Evolutionary conservation across 768 basidiomycete genomes (phyloP), one percentile per base, ranked within the genome.

Genomic region (Russula brevipes): DNA sequence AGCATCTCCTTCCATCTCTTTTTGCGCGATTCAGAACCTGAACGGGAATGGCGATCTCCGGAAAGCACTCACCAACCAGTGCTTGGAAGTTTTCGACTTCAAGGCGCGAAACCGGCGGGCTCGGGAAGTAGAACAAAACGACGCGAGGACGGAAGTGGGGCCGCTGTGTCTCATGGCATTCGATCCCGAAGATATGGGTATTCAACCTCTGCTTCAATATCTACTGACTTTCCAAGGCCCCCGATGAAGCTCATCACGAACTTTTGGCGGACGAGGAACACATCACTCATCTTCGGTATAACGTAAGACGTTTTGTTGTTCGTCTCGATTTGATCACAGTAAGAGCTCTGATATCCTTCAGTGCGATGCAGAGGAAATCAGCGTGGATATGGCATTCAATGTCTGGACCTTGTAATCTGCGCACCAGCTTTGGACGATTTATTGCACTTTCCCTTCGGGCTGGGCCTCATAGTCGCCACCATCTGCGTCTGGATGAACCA

Each of bases 231-330:
- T 8, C 12, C 12, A 4, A 39, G 38, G 12, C 8, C 42, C 12
- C 58, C 50, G 2, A 16, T 6, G 33, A 59, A 52, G 9, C 39
- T 12, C 38, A 39, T 39, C 24, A 24, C 24, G 38, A 39, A 39
- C 2, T 59, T 33, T 9, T 59, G 41, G 58, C 58, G 50, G 58
- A 59, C 30, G 50, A 59, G 11, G 58, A 59, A 31, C 58, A 39
- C 31, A 24, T 59, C 31, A 50, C 52, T 14, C 50, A n/a, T 9
- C 19, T 59, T 12, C 31, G 50, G 41, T 52, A 51, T 31, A 10
- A 51, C 14, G 58, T 52, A 19, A 16, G 50, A 4, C 30, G 38
- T 39, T 39, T 24, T 24, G 24, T 24, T 24, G 24, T 24, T 24
- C 24, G 24, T 39, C 38, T 12, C 8, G 38, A 39, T 39, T 39